Conservation (phyloP, 2,329 filamentous ascomycete species). For the Cladosporium sp. region DNA sequence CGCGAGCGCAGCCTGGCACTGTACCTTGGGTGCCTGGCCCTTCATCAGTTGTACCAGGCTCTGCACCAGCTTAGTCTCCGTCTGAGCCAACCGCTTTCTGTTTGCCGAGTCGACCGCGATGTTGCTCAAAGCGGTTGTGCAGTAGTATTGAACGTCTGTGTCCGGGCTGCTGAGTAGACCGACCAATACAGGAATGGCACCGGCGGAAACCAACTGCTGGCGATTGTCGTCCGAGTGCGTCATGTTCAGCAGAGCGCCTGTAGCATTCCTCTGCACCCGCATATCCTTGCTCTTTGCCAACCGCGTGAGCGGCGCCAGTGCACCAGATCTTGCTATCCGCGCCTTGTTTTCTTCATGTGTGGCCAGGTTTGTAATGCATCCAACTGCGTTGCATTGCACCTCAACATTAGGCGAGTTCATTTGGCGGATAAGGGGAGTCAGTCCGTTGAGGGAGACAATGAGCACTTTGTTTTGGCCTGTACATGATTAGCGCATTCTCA, state of each 20-base stretch:
- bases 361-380: conserved; percentile 96
- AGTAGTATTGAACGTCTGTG: conserved; percentile 98
- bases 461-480: conserved; percentile 97
- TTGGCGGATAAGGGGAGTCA: conserved; percentile 88
- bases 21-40: conserved; percentile 92
- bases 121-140: conserved; percentile 96
- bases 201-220: conserved; percentile 93
- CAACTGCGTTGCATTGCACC: conserved; percentile 97
- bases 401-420: conserved; percentile 98
- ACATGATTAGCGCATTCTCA: conserved; percentile 37
- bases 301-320: conserved; percentile 81
- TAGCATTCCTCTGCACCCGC: conserved; percentile 96
- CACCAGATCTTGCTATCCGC: conserved; percentile 93
- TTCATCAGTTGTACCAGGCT: conserved; percentile 96
- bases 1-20: conserved; percentile 92
- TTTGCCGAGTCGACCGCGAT: conserved; percentile 94
- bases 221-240: conserved; percentile 98
- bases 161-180: conserved; percentile 88
- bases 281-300: conserved; percentile 97
- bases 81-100: conserved; percentile 82
- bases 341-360: conserved; percentile 99
- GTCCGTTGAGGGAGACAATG: conserved; percentile 86
- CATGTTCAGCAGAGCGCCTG: conserved; percentile 95
- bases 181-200: conserved; percentile 95
- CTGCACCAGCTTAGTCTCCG: conserved; percentile 85